Conservation (phyloP, 352 stramenopile species). For the Phytophthora melonis region DNA sequence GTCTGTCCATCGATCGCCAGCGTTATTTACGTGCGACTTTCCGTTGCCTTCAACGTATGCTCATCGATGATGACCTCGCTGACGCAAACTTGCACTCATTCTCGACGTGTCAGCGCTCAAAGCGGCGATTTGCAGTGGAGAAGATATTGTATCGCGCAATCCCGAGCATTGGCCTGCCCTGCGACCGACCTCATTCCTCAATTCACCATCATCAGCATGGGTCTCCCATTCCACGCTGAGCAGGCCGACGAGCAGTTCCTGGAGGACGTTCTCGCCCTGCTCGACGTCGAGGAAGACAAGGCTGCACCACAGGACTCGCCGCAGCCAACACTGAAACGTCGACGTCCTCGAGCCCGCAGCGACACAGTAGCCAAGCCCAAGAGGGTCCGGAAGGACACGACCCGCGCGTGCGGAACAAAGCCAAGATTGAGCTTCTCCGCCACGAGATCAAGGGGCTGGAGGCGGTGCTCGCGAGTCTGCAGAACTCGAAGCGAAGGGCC, state of each 20-base stretch:
- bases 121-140: not conserved
- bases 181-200: conserved; percentile 13
- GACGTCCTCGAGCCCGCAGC: conserved; percentile 12
- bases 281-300: conserved; percentile 20
- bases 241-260: conserved; percentile 26
- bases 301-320: not conserved
- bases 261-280: conserved; percentile 27
- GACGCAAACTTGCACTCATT: conserved; percentile 29
- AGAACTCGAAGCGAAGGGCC: conserved; percentile 4
- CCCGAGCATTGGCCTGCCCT: not conserved
- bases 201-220: conserved; percentile 19
- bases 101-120: not conserved
- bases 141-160: conserved; percentile 14
- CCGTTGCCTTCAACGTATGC: not conserved
- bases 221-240: not conserved
- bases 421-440: conserved; percentile 35
- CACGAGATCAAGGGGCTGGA: conserved; percentile 30
- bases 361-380: conserved; percentile 2
- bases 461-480: conserved; percentile 27
- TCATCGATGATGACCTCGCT: conserved; percentile 4
- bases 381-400: conserved; percentile 9
- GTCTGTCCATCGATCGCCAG: not conserved
- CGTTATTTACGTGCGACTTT: conserved; percentile 16
- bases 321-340: conserved; percentile 1
- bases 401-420: conserved; percentile 35